A percentile compares a stretch with the other conserved stretches of the same genome.
These are phyloP conservation scores for Scenedesmus sp. DNA, from an alignment of 163 green algal species.

Conservation along the genomic window DNA sequence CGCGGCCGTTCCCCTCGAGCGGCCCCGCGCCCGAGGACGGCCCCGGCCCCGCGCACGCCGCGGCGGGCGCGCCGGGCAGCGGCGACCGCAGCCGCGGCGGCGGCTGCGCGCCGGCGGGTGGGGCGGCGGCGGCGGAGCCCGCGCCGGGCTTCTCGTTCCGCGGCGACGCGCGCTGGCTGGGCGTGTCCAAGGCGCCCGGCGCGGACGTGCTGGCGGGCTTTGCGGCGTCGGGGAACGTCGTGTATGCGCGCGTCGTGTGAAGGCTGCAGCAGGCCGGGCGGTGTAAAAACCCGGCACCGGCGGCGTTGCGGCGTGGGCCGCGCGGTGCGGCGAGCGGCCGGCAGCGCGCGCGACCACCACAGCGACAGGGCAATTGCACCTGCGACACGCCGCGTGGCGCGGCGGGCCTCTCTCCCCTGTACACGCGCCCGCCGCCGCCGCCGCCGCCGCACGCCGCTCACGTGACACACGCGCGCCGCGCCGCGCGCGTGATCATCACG, in stretches of 20 bases:
- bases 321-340: too few species aligned
- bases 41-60: background rate
- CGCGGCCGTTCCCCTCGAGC: background rate
- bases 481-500: background rate
- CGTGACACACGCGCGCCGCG: too few species aligned
- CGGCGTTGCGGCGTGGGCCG: too few species aligned
- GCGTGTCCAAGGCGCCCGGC: slow-evolving; percentile 28
- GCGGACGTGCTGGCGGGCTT: slow-evolving; percentile 33
- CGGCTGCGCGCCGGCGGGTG: background rate
- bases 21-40: slow-evolving; percentile 4
- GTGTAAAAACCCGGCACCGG: too few species aligned
- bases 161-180: slow-evolving; percentile 38
- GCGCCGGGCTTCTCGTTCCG: slow-evolving; percentile 28
- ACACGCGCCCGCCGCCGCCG: too few species aligned
- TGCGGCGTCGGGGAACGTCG: slow-evolving; percentile 24
- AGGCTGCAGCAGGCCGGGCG: too few species aligned
- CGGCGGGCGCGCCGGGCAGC: slow-evolving; percentile 4
- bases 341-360: too few species aligned
- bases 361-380: too few species aligned
- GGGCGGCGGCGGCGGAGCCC: background rate
- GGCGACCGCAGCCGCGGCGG: background rate
- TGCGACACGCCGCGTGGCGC: too few species aligned
- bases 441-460: too few species aligned
- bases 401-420: too few species aligned
- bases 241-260: slow-evolving; percentile 35